Evolutionary conservation across 768 basidiomycete species (phyloP).

Genomic region (Clitopilus hobsonii): DNA sequence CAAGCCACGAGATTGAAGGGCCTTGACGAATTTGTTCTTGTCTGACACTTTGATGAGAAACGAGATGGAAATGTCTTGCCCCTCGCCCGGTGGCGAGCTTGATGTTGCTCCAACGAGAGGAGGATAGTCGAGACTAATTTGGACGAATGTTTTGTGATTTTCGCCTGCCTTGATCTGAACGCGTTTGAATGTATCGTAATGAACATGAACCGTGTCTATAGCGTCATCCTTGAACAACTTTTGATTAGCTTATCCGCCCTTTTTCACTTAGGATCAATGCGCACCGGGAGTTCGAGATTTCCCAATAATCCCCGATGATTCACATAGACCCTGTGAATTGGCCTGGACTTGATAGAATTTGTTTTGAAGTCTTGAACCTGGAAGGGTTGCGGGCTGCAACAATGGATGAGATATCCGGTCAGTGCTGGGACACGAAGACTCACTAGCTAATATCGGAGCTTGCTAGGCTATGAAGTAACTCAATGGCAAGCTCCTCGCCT

Average conservation of each 20-base stretch:
- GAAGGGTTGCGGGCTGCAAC: neutral
- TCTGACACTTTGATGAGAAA: constrained; percentile 33
- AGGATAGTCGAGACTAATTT: constrained; percentile 25
- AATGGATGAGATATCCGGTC: neutral
- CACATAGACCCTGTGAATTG: neutral
- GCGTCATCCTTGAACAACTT: constrained; percentile 33
- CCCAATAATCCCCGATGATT: neutral
- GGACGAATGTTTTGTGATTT: constrained; percentile 22
- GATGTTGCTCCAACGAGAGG: constrained; percentile 32
- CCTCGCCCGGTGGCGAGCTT: constrained; percentile 11
- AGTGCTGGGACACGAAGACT: neutral
- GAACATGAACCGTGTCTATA: constrained; percentile 47
- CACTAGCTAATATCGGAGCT: neutral
- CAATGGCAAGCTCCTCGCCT: neutral
- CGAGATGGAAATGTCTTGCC: constrained; percentile 21
- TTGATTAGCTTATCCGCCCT: neutral
- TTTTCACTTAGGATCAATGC: neutral
- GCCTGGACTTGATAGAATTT: neutral
- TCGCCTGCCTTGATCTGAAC: constrained; percentile 19
- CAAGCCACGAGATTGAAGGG: constrained; percentile 40
- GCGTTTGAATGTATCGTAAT: constrained; percentile 28
- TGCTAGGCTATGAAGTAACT: neutral
- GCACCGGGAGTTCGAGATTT: neutral
- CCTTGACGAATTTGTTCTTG: constrained; percentile 32
- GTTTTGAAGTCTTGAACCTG: neutral